Evolutionary conservation across 208 protist genomes (phyloP).

Genomic region (Herpetomonas tarakana): DNA sequence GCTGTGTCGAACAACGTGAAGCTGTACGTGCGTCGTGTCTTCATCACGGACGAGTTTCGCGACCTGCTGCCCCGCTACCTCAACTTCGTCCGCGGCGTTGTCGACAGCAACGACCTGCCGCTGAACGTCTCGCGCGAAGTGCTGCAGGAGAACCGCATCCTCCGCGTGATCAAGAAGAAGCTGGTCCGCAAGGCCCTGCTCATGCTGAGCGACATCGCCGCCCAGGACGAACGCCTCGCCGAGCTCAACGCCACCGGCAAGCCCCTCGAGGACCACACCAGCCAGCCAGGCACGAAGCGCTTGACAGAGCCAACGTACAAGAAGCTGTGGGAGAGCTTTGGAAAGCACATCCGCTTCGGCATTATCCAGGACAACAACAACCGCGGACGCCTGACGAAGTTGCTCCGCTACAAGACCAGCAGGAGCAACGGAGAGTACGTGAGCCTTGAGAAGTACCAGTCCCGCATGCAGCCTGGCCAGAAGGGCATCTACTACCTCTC

Average conservation of each 20-base stretch:
- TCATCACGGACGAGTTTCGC: conserved; percentile 98
- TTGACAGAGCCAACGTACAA: conserved; percentile 80
- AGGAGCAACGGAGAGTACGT: conserved; percentile 70
- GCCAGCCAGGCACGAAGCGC: conserved; percentile 24
- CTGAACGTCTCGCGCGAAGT: conserved; percentile 99
- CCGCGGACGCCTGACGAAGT: conserved; percentile 94
- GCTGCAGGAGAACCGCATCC: conserved; percentile 97
- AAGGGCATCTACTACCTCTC: conserved; percentile 94
- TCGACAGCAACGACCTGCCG: conserved; percentile 99
- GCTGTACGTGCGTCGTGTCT: conserved; percentile 98
- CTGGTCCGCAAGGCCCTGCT: conserved; percentile 93
- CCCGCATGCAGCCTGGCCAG: conserved; percentile 94
- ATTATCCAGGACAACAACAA: conserved; percentile 97
- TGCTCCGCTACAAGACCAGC: conserved; percentile 94
- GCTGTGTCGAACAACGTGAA: conserved; percentile 84
- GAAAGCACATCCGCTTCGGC: conserved; percentile 97
- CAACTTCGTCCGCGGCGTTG: conserved; percentile 96
- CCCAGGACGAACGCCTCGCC: conserved; percentile 61
- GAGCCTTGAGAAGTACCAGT: conserved; percentile 90
- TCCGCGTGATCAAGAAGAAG: conserved; percentile 98
- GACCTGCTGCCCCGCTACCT: conserved; percentile 96
- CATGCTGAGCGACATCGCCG: conserved; percentile 93
- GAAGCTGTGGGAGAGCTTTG: conserved; percentile 95
- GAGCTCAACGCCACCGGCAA: conserved; percentile 30
- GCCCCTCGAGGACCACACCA: conserved; percentile 4